These are phyloP conservation scores for Colletotrichum sp. DNA, from an alignment of 2,329 filamentous ascomycete species.

Conservation along the genomic window DNA sequence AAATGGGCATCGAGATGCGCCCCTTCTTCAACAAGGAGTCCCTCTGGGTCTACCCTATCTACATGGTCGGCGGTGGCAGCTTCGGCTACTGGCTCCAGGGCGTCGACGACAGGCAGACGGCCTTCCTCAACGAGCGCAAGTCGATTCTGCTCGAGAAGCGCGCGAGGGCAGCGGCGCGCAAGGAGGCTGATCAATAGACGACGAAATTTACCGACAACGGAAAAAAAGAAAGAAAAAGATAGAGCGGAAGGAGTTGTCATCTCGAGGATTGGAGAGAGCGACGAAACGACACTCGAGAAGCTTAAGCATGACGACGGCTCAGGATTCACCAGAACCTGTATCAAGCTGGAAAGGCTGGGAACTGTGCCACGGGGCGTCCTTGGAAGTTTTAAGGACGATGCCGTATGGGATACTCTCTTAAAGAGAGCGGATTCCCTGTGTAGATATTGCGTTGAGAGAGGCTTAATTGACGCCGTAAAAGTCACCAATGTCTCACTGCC, in stretches of 20 bases:
- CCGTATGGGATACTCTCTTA: background rate
- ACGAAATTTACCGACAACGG: background rate
- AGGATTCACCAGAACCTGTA: background rate
- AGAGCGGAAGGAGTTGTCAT: no score
- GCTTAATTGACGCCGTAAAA: conserved; percentile 17
- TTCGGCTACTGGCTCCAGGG: conserved; percentile 98
- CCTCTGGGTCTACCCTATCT: conserved; percentile 91
- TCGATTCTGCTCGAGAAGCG: conserved; percentile 87
- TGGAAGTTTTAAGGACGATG: background rate
- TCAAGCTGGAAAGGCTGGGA: background rate
- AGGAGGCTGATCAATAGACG: conserved; percentile 33
- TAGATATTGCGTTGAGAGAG: conserved; percentile 6
- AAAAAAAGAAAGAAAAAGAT: background rate
- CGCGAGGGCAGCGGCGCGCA: conserved; percentile 59
- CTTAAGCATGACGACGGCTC: background rate
- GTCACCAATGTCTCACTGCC: background rate
- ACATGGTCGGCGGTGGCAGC: conserved; percentile 82
- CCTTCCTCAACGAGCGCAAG: conserved; percentile 79
- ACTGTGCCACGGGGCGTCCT: background rate
- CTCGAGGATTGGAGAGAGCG: background rate
- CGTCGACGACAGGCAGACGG: conserved; percentile 82
- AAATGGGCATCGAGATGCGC: conserved; percentile 98
- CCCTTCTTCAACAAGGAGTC: conserved; percentile 86
- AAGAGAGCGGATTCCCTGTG: background rate
- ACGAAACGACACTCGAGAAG: background rate